Evolutionary conservation across 139 green algal genomes (phyloP), one percentile per base, ranked within the genome.

Genomic region (Desmodesmus armatus): DNA sequence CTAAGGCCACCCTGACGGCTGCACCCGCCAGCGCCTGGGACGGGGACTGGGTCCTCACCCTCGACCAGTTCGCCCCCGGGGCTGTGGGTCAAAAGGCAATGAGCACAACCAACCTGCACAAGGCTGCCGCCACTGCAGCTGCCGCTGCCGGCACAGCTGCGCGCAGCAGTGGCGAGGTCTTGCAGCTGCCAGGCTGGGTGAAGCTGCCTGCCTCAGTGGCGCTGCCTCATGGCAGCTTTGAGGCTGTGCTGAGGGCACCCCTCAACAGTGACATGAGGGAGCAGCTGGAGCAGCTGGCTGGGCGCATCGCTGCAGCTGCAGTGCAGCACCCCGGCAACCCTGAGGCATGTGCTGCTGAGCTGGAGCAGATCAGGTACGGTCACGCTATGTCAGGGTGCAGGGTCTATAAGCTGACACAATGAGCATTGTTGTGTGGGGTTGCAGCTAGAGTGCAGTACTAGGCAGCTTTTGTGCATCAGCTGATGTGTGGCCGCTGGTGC

Each of bases 141-240:
- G 39, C 9, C 4, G 27, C 60, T 75, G 77, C 74, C 25, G 39
- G 35, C 71, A n/a, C n/a, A 67, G 73, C 43, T 40, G 75, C 51
- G 53, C n/a, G 49, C 75, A 71, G 75, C 75, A 67, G 49, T 51
- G 23, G 51, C 51, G 51, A 33, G 23, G 15, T 51, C n/a, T 43
- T 9, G 5, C 41, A 5, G 6, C 71, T 93, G 35, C 90, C 90
- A 1, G 5, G 13, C 17, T 92, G 88, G 90, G 31, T 93, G 7
- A 41, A 82, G 3, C 49, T 89, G 40, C 90, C 90, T 6, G 31
- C 80, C 25, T 89, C 87, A 15, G 83, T 55, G 7, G 49, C 69
- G 40, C 49, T 86, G 49, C 80, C 80, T 35, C 58, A 80, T 62
- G 80, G 80, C 3, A 49, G 33, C 23, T 80, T 80, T 80, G 80